phyloP scores from a whole-genome alignment of 805 yeast genomes.

The Cyberlindnera amylophila region DNA sequence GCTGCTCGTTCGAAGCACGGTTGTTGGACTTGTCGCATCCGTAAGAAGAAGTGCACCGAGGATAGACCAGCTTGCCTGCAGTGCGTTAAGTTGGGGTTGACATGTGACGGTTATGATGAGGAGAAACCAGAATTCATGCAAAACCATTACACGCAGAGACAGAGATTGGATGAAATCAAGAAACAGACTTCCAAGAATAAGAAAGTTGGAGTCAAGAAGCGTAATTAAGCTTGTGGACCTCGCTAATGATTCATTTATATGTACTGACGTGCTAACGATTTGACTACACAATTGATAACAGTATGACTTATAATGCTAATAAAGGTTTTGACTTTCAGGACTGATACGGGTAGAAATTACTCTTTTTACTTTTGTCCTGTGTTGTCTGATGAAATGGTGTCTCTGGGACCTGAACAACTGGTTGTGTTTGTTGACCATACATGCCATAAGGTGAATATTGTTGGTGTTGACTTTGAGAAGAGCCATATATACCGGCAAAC shows the following conservation, averaged over 20 bases:
- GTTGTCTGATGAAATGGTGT: slow-evolving; percentile 10
- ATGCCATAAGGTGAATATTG: slow-evolving; percentile 2
- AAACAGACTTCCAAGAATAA: slow-evolving; percentile 40
- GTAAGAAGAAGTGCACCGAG: slow-evolving; percentile 72
- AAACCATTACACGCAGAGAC: slow-evolving; percentile 37
- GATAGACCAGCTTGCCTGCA: slow-evolving; percentile 57
- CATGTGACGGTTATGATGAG: slow-evolving; percentile 52
- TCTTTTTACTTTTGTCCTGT: neutral
- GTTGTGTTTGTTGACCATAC: slow-evolving; percentile 2
- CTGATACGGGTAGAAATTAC: too few species aligned
- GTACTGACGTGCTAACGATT: too few species aligned
- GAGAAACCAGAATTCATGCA: slow-evolving; percentile 54
- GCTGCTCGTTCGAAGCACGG: slow-evolving; percentile 51
- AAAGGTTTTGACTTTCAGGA: slow-evolving; percentile 1
- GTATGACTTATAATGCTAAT: neutral
- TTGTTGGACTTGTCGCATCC: slow-evolving; percentile 75
- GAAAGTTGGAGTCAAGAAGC: slow-evolving; percentile 34
- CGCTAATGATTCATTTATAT: too few species aligned
- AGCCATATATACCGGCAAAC: slow-evolving; percentile 5
- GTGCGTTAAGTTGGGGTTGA: slow-evolving; percentile 52
- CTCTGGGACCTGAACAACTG: slow-evolving; percentile 12
- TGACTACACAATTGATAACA: too few species aligned
- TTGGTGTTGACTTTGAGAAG: slow-evolving; percentile 2
- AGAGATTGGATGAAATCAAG: slow-evolving; percentile 49
- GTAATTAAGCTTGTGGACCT: too few species aligned